These are phyloP conservation scores for Elaeagnus macrophylla DNA, from an alignment of 306 rosid genomes.

Conservation along the genomic window DNA sequence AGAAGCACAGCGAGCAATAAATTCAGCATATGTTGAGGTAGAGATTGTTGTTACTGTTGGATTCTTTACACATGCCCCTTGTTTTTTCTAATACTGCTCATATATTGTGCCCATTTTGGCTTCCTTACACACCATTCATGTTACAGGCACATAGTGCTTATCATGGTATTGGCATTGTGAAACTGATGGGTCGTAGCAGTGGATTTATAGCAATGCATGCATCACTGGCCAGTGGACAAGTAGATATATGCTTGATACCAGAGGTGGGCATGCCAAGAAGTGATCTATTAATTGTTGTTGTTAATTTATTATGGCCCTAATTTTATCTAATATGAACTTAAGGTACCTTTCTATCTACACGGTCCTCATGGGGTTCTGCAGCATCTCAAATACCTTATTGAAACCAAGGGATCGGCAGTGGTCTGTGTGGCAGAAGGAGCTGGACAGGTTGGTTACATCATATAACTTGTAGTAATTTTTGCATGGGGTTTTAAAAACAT, in stretches of 20 bases:
- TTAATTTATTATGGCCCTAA: background rate
- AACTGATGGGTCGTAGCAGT: constrained; percentile 99
- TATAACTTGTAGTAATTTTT: background rate
- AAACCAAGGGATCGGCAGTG: constrained; percentile 93
- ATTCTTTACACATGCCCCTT: background rate
- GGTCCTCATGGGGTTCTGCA: constrained; percentile 82
- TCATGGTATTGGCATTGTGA: constrained; percentile 90
- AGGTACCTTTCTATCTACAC: constrained; percentile 72
- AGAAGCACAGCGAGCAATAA: constrained; percentile 96
- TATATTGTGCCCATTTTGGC: background rate
- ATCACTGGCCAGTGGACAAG: constrained; percentile 88
- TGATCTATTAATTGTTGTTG: constrained; percentile 11
- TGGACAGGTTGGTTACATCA: constrained; percentile 64
- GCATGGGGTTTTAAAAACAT: background rate
- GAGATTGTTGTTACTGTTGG: background rate
- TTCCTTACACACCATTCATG: constrained; percentile 21
- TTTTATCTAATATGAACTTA: constrained; percentile 22
- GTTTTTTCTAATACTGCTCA: background rate
- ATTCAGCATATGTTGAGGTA: constrained; percentile 97
- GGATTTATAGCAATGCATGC: constrained; percentile 99
- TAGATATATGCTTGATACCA: constrained; percentile 90
- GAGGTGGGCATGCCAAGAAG: constrained; percentile 49
- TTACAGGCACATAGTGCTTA: constrained; percentile 93
- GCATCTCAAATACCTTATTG: constrained; percentile 77
- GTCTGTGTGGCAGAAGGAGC: constrained; percentile 96